Evolutionary conservation across 345 rosid species (phyloP).

Genomic region (Lepidium aucheri): DNA sequence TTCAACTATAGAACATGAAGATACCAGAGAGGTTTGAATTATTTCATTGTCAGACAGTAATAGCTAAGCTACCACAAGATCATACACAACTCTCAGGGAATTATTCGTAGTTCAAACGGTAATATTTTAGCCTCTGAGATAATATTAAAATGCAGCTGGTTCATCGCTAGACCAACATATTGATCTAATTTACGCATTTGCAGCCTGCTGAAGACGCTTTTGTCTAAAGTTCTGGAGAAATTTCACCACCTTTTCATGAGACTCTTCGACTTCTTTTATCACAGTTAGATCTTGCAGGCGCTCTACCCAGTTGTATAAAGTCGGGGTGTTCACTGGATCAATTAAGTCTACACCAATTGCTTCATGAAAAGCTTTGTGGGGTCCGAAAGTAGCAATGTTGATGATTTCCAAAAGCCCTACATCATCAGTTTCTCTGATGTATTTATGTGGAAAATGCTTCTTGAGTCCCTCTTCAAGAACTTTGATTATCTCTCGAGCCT

Average conservation of each 20-base stretch:
- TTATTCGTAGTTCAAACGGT: not conserved
- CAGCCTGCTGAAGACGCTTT: conserved; percentile 12
- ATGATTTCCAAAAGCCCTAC: conserved; percentile 30
- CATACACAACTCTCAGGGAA: not conserved
- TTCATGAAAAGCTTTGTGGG: conserved; percentile 21
- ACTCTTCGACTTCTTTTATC: conserved; percentile 24
- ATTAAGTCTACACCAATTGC: conserved; percentile 13
- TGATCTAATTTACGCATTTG: not conserved
- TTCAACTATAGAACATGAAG: too few relatives aligned
- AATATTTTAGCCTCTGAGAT: not conserved
- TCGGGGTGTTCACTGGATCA: conserved; percentile 20
- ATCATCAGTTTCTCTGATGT: not conserved
- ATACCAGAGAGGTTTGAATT: too few relatives aligned
- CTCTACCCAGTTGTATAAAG: conserved; percentile 21
- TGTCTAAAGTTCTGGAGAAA: conserved; percentile 1
- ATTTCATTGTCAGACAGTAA: not conserved
- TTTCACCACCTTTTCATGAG: conserved; percentile 23
- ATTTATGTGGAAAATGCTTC: not conserved
- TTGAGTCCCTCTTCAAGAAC: conserved; percentile 34
- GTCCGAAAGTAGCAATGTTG: conserved; percentile 18
- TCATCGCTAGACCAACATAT: conserved; percentile 5
- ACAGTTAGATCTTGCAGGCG: conserved; percentile 20
- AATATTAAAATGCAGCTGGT: not conserved
- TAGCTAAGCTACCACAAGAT: not conserved
- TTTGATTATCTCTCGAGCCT: conserved; percentile 25